Evolutionary conservation across 257 asterid species (phyloP).

Genomic region (Buddleja alternifolia): DNA sequence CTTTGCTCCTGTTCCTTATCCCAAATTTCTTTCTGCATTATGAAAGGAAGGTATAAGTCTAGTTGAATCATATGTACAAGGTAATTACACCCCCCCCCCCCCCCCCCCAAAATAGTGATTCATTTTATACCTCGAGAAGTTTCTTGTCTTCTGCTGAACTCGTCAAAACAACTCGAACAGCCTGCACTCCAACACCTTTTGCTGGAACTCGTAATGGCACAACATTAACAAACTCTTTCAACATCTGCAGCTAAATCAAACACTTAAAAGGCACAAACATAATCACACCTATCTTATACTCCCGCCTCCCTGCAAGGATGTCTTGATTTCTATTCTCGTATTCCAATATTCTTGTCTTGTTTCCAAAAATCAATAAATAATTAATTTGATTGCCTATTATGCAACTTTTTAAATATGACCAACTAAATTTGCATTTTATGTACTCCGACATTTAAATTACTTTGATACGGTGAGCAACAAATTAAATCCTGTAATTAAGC

Average conservation of each 20-base stretch:
- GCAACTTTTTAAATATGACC: no score
- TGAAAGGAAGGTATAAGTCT: conserved; percentile 25
- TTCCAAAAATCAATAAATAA: no score
- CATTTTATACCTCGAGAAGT: conserved; percentile 61
- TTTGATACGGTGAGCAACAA: no score
- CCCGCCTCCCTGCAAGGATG: no score
- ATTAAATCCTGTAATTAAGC: no score
- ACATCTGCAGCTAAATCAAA: conserved; percentile 52
- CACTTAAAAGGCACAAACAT: conserved; percentile 27
- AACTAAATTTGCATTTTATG: no score
- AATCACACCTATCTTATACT: conserved; percentile 1
- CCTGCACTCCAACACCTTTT: conserved; percentile 60
- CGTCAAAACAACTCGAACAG: conserved; percentile 72
- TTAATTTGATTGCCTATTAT: no score
- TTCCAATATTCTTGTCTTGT: no score
- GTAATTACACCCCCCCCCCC: no score
- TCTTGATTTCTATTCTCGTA: no score
- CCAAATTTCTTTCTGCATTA: conserved; percentile 66
- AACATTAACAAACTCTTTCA: conserved; percentile 58
- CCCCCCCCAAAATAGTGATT: conserved; percentile 15
- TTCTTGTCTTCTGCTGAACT: conserved; percentile 78
- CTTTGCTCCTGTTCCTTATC: conserved; percentile 61
- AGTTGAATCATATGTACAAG: conserved; percentile 22
- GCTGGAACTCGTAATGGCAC: conserved; percentile 62
- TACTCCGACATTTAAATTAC: no score